Percentiles rank a stretch among this genome's conserved stretches.
These are phyloP conservation scores for Cymbidium sinense DNA, from an alignment of 106 monocot genomes.

Conservation along the genomic window DNA sequence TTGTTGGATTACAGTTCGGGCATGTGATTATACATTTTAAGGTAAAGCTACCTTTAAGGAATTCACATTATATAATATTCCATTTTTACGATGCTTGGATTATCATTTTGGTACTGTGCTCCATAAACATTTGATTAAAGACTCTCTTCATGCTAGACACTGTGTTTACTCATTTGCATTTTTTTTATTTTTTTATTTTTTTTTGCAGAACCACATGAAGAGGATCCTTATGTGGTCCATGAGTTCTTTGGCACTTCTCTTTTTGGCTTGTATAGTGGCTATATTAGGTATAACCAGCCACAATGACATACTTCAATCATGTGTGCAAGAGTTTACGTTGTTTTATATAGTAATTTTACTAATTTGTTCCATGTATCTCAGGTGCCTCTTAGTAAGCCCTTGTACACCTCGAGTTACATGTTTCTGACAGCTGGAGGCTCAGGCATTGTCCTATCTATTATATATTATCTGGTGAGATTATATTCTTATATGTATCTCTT, in stretches of 20 bases:
- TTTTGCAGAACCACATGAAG: constrained; percentile 44
- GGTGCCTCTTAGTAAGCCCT: constrained; percentile 95
- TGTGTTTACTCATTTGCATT: constrained; percentile 8
- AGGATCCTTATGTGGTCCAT: constrained; percentile 53
- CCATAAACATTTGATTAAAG: constrained; percentile 1
- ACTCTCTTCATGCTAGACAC: neutral
- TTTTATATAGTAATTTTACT: neutral
- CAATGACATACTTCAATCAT: constrained; percentile 5
- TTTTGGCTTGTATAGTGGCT: constrained; percentile 41
- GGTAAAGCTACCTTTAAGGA: constrained; percentile 30
- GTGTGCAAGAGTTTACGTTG: neutral
- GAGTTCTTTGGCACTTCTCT: constrained; percentile 46
- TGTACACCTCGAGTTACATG: constrained; percentile 91
- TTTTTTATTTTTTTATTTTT: too few species aligned
- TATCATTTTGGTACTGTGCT: neutral
- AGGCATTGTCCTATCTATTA: constrained; percentile 49
- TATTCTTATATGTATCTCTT: neutral
- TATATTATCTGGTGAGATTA: constrained; percentile 68
- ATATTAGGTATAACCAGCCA: constrained; percentile 41
- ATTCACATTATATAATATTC: neutral
- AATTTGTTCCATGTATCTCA: constrained; percentile 18
- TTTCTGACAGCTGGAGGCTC: constrained; percentile 67
- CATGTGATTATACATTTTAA: constrained; percentile 58
- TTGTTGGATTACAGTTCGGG: constrained; percentile 79
- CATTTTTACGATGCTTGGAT: neutral